Conservation (phyloP, 2,329 filamentous ascomycete species). For the Reticulascus tulasneorum region DNA sequence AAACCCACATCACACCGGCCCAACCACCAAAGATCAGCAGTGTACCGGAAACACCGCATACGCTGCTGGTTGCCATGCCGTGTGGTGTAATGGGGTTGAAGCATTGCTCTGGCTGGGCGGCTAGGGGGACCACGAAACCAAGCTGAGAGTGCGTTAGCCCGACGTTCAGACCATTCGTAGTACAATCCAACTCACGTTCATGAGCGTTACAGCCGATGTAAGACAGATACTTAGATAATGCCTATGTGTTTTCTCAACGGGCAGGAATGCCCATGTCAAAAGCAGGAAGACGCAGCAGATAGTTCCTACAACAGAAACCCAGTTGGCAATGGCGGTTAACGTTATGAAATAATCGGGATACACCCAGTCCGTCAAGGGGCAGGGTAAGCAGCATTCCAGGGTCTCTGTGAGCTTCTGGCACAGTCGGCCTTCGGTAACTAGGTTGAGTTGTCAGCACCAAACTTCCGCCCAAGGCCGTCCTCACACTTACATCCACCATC, state of each 20-base stretch:
- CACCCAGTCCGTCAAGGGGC: constrained; percentile 77
- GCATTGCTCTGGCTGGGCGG: constrained; percentile 74
- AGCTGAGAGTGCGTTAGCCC: constrained; percentile 49
- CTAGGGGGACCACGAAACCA: constrained; percentile 86
- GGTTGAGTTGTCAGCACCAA: constrained; percentile 22
- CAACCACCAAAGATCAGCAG: constrained; percentile 85
- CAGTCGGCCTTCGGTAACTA: constrained; percentile 55
- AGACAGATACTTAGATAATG: constrained; percentile 93
- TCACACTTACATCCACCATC: constrained; percentile 64
- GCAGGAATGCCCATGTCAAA: constrained; percentile 73
- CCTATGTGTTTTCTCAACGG: constrained; percentile 82
- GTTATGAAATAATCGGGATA: constrained; percentile 57
- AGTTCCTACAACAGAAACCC: constrained; percentile 73
- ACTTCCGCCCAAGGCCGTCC: background rate
- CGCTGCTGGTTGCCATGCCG: constrained; percentile 76
- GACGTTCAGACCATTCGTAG: background rate
- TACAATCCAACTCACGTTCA: constrained; percentile 61
- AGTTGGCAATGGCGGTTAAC: constrained; percentile 67
- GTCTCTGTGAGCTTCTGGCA: constrained; percentile 46
- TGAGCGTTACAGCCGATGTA: constrained; percentile 68
- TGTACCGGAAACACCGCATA: constrained; percentile 84
- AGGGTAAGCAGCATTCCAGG: constrained; percentile 79
- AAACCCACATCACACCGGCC: constrained; percentile 83
- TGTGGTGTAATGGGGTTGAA: constrained; percentile 88
- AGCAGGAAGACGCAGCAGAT: constrained; percentile 72